Conservation (phyloP, 2,329 filamentous ascomycete species). For the Monosporascus sp. region DNA sequence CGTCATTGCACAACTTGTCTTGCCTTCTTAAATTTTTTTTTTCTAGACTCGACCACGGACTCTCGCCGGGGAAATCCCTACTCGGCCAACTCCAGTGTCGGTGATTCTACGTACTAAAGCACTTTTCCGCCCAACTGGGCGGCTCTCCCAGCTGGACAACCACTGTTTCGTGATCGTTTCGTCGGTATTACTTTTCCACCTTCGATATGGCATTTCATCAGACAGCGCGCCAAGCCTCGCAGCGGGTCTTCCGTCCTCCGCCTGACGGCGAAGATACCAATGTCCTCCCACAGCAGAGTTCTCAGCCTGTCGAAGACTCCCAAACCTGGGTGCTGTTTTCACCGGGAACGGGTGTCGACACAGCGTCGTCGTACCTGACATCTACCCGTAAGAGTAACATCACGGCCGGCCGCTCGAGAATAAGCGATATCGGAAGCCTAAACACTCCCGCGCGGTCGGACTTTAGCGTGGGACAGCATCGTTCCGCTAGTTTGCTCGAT, state of each 20-base stretch:
- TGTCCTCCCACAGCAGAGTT: slow-evolving; percentile 23
- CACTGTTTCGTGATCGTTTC: slow-evolving; percentile 17
- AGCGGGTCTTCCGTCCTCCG: slow-evolving; percentile 39
- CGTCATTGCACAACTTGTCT: neutral
- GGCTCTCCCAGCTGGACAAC: slow-evolving; percentile 13
- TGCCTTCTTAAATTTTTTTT: neutral
- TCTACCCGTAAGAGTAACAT: slow-evolving; percentile 61
- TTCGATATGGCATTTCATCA: slow-evolving; percentile 55
- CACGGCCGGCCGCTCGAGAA: slow-evolving; percentile 63
- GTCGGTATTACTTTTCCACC: slow-evolving; percentile 14
- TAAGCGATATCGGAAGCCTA: slow-evolving; percentile 77
- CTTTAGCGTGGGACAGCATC: slow-evolving; percentile 39
- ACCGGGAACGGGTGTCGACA: slow-evolving; percentile 56
- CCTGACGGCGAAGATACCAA: slow-evolving; percentile 35
- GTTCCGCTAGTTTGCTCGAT: slow-evolving; percentile 33
- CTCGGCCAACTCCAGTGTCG: neutral
- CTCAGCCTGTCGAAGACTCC: slow-evolving; percentile 57
- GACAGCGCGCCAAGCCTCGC: slow-evolving; percentile 47
- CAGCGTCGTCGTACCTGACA: slow-evolving; percentile 62
- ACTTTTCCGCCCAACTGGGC: neutral
- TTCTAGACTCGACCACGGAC: neutral
- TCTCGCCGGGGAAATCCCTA: neutral
- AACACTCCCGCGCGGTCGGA: slow-evolving; percentile 62
- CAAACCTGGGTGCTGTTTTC: slow-evolving; percentile 98
- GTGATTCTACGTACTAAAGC: too few species aligned